These are phyloP conservation scores for Stenocarpella maydis DNA, from an alignment of 2,329 filamentous ascomycete genomes.

Conservation along the genomic window DNA sequence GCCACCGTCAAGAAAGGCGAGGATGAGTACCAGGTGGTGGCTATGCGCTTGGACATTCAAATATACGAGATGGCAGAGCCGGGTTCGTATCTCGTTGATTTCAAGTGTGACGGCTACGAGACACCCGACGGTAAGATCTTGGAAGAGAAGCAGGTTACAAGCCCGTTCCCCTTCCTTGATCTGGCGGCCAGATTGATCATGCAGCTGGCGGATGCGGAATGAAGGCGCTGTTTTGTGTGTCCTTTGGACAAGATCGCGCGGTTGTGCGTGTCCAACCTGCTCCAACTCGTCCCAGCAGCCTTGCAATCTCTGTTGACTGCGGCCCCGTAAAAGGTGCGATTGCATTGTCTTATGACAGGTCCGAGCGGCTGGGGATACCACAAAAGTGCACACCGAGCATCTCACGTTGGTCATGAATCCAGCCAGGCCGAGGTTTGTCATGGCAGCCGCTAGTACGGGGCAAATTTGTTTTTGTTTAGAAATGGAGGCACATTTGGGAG, in stretches of 20 bases:
- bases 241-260: background rate
- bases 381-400: background rate
- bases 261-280: background rate
- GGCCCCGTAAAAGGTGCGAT: background rate
- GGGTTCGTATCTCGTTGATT: constrained; percentile 94
- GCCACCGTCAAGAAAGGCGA: constrained; percentile 50
- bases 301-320: background rate
- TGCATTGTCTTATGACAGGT: background rate
- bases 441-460: background rate
- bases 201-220: constrained; percentile 85
- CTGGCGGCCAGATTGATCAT: constrained; percentile 92
- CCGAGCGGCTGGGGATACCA: background rate
- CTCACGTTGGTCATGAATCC: background rate
- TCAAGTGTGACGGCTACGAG: constrained; percentile 98
- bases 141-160: constrained; percentile 94
- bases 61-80: constrained; percentile 88
- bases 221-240: constrained; percentile 35
- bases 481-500: background rate
- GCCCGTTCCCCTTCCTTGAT: constrained; percentile 94
- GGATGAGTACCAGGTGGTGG: constrained; percentile 73
- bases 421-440: background rate
- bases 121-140: constrained; percentile 75
- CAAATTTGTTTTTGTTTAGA: constrained; percentile 5
- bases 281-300: background rate
- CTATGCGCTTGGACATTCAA: constrained; percentile 94